phyloP scores from a whole-genome alignment of 2,329 filamentous ascomycete species.

The Xylaria sp. region DNA sequence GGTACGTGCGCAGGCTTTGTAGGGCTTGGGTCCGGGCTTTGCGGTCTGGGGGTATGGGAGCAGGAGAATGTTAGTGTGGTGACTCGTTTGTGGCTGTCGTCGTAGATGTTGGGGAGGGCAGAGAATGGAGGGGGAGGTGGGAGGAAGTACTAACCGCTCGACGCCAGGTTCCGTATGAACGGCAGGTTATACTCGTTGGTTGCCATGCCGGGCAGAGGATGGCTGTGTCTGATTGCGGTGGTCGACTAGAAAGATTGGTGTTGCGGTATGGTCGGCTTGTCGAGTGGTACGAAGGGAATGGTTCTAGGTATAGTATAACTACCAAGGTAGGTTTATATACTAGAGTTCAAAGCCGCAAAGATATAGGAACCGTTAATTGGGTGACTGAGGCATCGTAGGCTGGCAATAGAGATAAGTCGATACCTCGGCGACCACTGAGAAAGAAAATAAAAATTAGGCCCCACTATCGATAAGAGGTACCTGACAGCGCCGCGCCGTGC shows the following conservation, averaged over 20 bases:
- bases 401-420: background rate
- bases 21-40: conserved; percentile 79
- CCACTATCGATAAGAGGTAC: conserved; percentile 26
- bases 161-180: conserved; percentile 83
- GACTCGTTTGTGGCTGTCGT: background rate
- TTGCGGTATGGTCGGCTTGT: background rate
- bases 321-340: background rate
- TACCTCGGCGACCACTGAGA: background rate
- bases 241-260: background rate
- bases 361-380: background rate
- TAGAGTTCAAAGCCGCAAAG: background rate
- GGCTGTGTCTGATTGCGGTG: background rate
- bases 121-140: background rate
- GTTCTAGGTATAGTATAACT: background rate
- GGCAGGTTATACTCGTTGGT: conserved; percentile 62
- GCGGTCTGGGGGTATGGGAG: conserved; percentile 62
- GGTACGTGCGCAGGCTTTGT: conserved; percentile 76
- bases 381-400: background rate
- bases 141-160: conserved; percentile 68
- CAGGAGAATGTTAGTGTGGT: background rate
- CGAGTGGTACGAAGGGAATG: background rate
- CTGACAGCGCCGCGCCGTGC: background rate
- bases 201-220: conserved; percentile 35
- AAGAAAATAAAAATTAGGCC: conserved; percentile 23
- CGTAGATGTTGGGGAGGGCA: background rate